phyloP scores from a whole-genome alignment of 805 yeast genomes.

The Teunomyces kruisii region DNA sequence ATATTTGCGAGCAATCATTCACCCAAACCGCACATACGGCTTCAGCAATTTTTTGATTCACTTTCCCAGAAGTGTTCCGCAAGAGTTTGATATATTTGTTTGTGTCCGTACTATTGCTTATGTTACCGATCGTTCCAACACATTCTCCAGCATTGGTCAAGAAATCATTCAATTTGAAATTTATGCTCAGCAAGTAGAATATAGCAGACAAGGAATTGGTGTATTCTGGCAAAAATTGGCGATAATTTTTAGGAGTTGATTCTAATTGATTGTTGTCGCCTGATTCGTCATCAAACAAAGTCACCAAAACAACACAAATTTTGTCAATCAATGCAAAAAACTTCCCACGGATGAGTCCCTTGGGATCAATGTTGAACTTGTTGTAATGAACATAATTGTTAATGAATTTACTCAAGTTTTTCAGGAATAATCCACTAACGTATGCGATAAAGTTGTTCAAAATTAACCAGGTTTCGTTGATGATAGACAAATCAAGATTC shows the following conservation, averaged over 20 bases:
- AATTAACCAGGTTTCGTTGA: conserved; percentile 46
- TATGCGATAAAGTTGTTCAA: conserved; percentile 35
- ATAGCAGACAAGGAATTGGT: conserved; percentile 42
- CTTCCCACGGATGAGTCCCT: conserved; percentile 25
- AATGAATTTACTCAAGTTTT: conserved; percentile 32
- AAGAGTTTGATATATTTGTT: conserved; percentile 36
- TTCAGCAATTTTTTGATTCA: conserved; percentile 40
- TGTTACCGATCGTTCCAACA: conserved; percentile 33
- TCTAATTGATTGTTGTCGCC: conserved; percentile 34
- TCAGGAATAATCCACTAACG: conserved; percentile 29
- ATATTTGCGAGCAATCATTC: conserved; percentile 44
- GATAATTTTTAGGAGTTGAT: conserved; percentile 34
- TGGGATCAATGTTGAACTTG: conserved; percentile 26
- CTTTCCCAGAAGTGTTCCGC: conserved; percentile 28
- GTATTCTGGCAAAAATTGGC: conserved; percentile 37
- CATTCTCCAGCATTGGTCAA: conserved; percentile 32
- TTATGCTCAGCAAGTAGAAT: conserved; percentile 32
- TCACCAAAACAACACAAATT: conserved; percentile 24
- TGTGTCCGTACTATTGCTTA: conserved; percentile 32
- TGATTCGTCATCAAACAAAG: conserved; percentile 27
- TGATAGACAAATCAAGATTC: conserved; percentile 39
- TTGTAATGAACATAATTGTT: conserved; percentile 38
- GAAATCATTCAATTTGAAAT: conserved; percentile 24
- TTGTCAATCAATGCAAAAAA: conserved; percentile 27
- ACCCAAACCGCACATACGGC: conserved; percentile 46